Percentiles rank a stretch among this genome's conserved stretches.
Conservation (phyloP, 2,329 filamentous ascomycete species). For the Phialocephala subalpina region DNA sequence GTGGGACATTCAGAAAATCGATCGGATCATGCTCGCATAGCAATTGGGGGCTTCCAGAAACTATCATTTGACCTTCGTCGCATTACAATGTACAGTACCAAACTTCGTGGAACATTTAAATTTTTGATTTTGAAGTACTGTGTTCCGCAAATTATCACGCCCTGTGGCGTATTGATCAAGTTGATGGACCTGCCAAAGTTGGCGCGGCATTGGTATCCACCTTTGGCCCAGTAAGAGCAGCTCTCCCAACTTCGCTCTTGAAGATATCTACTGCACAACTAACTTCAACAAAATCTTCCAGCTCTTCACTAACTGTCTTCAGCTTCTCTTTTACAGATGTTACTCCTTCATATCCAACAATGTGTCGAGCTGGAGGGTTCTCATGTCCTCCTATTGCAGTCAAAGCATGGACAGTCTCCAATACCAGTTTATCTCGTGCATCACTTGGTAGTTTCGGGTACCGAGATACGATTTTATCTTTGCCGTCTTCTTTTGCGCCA, state of each 20-base stretch:
- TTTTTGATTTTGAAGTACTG: neutral
- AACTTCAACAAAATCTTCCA: conserved; percentile 94
- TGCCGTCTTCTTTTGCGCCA: conserved; percentile 31
- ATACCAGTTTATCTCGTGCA: conserved; percentile 77
- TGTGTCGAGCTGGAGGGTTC: conserved; percentile 92
- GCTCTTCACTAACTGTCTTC: conserved; percentile 93
- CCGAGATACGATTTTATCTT: conserved; percentile 60
- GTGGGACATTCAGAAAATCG: too few species aligned
- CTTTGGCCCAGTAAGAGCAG: conserved; percentile 35
- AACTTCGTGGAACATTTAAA: neutral
- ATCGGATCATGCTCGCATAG: too few species aligned
- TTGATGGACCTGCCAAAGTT: conserved; percentile 2
- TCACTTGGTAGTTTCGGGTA: conserved; percentile 77
- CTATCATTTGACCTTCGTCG: too few species aligned
- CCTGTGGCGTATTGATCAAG: neutral
- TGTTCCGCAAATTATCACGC: too few species aligned
- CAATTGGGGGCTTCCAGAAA: too few species aligned
- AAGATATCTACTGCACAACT: conserved; percentile 58
- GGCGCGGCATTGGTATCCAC: conserved; percentile 24
- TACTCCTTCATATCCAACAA: conserved; percentile 90
- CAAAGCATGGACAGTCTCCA: conserved; percentile 90
- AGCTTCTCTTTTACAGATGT: conserved; percentile 93
- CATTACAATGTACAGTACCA: too few species aligned
- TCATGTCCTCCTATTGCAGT: conserved; percentile 94
- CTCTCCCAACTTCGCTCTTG: conserved; percentile 41